Conservation (phyloP, 176 grass and related monocot genomes). For the sorghum (Sorghum bicolor) region Sorghum_bicolor_NCBIv3 NC_012878.2:55731001-55731500, state of each 20-base stretch:
- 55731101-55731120: neutral
- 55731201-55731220: neutral
- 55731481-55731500: constrained; percentile 28
- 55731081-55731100: neutral
- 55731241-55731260: neutral
- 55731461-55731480: neutral
- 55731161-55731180: neutral
- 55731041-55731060: neutral
- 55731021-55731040: neutral
- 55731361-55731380: constrained; percentile 71
- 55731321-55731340: constrained; percentile 18
- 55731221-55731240: neutral
- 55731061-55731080: neutral
- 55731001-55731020: constrained; percentile 78
- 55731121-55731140: neutral
- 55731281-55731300: neutral
- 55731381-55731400: constrained; percentile 70
- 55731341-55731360: constrained; percentile 74
- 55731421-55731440: neutral
- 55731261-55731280: neutral
- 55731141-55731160: neutral
- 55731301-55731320: neutral
- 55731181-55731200: neutral
- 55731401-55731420: neutral
- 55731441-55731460: constrained; percentile 11